A percentile compares a stretch with the other conserved stretches of the same genome.
These are phyloP conservation scores for Leishmania guyanensis DNA, from an alignment of 208 protist genomes.

Conservation along the genomic window DNA sequence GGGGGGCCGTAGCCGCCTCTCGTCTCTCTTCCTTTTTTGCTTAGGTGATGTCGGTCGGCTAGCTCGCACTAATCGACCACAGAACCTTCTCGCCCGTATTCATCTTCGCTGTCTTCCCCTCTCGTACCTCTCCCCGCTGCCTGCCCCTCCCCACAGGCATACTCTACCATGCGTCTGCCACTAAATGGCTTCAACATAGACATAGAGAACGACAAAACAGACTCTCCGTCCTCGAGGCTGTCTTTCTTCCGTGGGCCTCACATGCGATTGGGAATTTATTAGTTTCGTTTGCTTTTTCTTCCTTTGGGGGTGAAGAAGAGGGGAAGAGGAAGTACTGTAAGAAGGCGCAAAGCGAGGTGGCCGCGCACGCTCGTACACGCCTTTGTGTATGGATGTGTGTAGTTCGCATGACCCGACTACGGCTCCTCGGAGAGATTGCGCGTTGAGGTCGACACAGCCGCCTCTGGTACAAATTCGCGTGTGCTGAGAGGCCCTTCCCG, in stretches of 20 bases:
- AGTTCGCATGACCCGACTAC: neutral
- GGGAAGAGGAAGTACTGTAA: neutral
- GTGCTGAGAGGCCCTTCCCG: slow-evolving; percentile 29
- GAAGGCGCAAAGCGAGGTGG: neutral
- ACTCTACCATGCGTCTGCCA: neutral
- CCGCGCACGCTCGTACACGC: neutral
- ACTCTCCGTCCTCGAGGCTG: neutral
- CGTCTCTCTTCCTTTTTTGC: neutral
- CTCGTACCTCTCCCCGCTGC: neutral
- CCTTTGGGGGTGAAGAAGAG: neutral
- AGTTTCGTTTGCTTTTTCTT: neutral
- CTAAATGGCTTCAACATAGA: neutral
- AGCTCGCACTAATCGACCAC: neutral
- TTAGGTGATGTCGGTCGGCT: neutral
- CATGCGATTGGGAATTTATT: neutral
- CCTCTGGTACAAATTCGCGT: slow-evolving; percentile 45
- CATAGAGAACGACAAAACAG: slow-evolving; percentile 10
- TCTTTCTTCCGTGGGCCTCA: neutral
- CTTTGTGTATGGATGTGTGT: neutral
- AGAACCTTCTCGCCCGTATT: neutral
- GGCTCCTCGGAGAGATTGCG: slow-evolving; percentile 45
- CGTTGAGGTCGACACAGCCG: slow-evolving; percentile 49
- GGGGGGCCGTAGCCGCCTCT: neutral
- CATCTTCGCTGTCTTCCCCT: neutral
- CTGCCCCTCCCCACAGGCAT: neutral